A percentile compares a stretch with the other conserved stretches of the same genome.
phyloP scores from a whole-genome alignment of 441 rosid genomes.

The Breynia disticha region DNA sequence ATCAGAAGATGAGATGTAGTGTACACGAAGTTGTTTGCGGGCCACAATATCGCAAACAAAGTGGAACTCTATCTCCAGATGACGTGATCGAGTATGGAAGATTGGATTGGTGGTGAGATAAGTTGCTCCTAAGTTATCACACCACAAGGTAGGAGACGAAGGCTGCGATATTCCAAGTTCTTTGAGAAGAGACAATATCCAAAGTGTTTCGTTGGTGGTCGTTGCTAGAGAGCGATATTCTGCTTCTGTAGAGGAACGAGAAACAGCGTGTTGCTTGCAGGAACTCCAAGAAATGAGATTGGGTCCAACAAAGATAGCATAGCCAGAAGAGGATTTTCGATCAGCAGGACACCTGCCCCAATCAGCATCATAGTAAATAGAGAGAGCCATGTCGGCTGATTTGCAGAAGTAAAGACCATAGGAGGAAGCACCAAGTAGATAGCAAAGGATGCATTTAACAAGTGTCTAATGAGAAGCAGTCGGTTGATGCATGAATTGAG shows the following conservation, averaged over 20 bases:
- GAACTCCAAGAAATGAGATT: background rate
- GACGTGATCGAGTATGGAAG: too few relatives aligned
- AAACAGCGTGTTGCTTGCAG: background rate
- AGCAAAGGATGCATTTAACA: background rate
- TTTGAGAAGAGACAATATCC: too few relatives aligned
- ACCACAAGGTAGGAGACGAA: too few relatives aligned
- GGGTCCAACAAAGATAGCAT: background rate
- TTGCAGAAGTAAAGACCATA: background rate
- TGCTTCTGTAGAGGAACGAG: background rate
- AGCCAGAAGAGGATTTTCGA: background rate
- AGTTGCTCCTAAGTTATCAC: too few relatives aligned
- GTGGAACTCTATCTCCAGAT: too few relatives aligned
- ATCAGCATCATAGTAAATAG: background rate
- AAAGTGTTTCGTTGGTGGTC: too few relatives aligned
- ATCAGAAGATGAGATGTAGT: too few relatives aligned
- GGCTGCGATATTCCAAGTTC: too few relatives aligned
- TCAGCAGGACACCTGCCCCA: background rate
- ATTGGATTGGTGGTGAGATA: too few relatives aligned
- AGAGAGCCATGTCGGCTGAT: background rate
- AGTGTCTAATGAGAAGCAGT: background rate
- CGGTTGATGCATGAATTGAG: background rate
- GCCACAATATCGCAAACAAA: too few relatives aligned
- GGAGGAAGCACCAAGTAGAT: background rate
- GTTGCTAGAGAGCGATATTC: background rate
- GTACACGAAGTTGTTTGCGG: too few relatives aligned